A percentile compares a stretch with the other conserved stretches of the same genome.
Evolutionary conservation across 2,329 filamentous ascomycete genomes (phyloP).

Genomic region (Aspergillus hortae): DNA sequence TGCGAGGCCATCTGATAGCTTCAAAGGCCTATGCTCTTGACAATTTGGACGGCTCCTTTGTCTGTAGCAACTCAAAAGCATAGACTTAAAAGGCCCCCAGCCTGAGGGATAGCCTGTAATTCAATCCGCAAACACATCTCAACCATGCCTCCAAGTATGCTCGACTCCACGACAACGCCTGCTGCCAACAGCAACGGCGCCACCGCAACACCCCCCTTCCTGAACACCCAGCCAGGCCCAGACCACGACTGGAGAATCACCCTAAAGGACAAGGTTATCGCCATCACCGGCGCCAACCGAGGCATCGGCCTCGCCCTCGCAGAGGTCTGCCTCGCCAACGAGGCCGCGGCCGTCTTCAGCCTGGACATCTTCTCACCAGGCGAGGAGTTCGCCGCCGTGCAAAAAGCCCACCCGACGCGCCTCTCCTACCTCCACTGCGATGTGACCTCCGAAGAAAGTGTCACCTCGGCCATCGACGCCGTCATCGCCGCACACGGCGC

Average conservation of each 20-base stretch:
- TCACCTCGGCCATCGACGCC: conserved; percentile 40
- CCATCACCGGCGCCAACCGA: conserved; percentile 31
- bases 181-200: not conserved
- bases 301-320: conserved; percentile 48
- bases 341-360: conserved; percentile 37
- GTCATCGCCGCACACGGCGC: conserved; percentile 36
- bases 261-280: conserved; percentile 36
- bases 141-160: not conserved
- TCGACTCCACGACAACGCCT: not conserved
- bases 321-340: conserved; percentile 46
- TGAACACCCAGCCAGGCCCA: conserved; percentile 38
- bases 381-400: conserved; percentile 31
- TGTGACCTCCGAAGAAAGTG: conserved; percentile 42
- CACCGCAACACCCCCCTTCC: conserved; percentile 15
- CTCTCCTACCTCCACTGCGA: conserved; percentile 46
- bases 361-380: conserved; percentile 37
- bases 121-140: not conserved
- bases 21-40: not conserved
- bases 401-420: conserved; percentile 39
- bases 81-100: not conserved
- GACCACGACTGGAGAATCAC: conserved; percentile 44
- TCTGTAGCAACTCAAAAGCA: too few relatives aligned
- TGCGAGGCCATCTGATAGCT: not conserved
- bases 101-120: not conserved
- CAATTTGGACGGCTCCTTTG: too few relatives aligned